A percentile compares a stretch with the other conserved stretches of the same genome.
These are phyloP conservation scores for Musa troglodytarum DNA, from an alignment of 176 grass and related monocot species.

Conservation along the genomic window DNA sequence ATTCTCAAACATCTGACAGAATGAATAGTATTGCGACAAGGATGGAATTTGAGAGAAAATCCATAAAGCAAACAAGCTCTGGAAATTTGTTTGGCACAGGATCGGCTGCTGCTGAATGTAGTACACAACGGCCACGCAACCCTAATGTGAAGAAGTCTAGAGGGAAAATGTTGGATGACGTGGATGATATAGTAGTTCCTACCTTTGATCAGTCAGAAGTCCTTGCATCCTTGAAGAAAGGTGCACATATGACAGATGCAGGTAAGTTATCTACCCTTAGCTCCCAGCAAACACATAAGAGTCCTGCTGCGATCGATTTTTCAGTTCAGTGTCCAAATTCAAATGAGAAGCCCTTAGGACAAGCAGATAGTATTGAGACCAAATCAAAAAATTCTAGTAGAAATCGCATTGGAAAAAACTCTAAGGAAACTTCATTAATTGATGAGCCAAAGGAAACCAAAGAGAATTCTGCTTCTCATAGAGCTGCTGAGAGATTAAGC, in stretches of 20 bases:
- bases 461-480: neutral
- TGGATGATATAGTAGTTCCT: conserved; percentile 73
- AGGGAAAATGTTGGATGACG: conserved; percentile 31
- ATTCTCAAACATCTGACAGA: conserved; percentile 28
- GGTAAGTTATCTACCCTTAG: conserved; percentile 14
- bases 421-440: neutral
- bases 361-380: conserved; percentile 12
- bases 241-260: neutral
- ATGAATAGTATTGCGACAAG: neutral
- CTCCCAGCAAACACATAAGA: conserved; percentile 21
- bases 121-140: conserved; percentile 23
- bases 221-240: neutral
- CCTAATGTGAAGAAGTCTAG: conserved; percentile 19
- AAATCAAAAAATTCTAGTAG: conserved; percentile 20
- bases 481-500: neutral
- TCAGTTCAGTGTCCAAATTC: conserved; percentile 17
- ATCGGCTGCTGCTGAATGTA: conserved; percentile 32
- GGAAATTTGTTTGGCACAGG: conserved; percentile 10
- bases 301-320: conserved; percentile 8
- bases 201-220: conserved; percentile 24
- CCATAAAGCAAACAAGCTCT: neutral
- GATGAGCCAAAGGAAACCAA: neutral
- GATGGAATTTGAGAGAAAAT: conserved; percentile 15
- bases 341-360: conserved; percentile 23
- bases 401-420: neutral